Evolutionary conservation across 805 yeast genomes (phyloP).

Genomic region (Blastobotrys parvus): DNA sequence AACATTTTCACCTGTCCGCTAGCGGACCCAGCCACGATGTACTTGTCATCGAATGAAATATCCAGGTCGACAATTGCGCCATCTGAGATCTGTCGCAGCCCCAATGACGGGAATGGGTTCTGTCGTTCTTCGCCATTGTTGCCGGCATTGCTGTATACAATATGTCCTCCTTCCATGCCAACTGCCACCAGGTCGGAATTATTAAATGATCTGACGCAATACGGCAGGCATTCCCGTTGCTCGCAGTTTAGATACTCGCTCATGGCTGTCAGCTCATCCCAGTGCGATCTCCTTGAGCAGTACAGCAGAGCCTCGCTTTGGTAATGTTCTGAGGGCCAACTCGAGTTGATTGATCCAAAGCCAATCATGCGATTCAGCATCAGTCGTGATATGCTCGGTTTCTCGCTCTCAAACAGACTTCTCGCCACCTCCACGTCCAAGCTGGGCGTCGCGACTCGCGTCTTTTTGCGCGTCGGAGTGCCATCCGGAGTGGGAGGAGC

Average conservation of each 20-base stretch:
- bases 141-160: neutral
- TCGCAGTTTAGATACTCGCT: neutral
- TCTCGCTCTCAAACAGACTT: no score
- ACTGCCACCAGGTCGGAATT: neutral
- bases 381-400: no score
- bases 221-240: neutral
- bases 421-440: neutral
- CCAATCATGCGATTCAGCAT: no score
- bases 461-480: constrained; percentile 1
- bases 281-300: neutral
- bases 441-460: neutral
- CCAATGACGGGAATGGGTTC: neutral
- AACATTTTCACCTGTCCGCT: constrained; percentile 6
- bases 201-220: neutral
- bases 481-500: constrained; percentile 1
- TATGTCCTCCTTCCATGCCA: neutral
- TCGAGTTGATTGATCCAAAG: no score
- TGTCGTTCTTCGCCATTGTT: neutral
- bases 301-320: neutral
- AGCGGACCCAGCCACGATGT: constrained; percentile 5
- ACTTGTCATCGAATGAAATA: constrained; percentile 1
- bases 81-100: neutral
- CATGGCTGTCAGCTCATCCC: neutral
- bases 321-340: no score
- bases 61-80: constrained; percentile 8